Evolutionary conservation across 208 protist genomes (phyloP).

Genomic region (Naegleria lovaniensis): DNA sequence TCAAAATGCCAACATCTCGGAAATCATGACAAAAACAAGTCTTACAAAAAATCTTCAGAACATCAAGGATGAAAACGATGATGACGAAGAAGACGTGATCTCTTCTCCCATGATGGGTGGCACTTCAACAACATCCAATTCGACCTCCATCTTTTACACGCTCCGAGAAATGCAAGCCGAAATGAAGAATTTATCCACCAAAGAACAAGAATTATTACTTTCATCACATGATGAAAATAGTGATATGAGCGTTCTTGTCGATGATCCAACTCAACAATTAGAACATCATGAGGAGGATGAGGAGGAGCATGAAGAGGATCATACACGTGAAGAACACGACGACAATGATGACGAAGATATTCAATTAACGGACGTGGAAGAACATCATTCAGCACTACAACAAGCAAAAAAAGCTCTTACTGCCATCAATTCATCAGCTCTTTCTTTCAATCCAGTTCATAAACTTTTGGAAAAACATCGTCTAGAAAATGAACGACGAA

Average conservation of each 20-base stretch:
- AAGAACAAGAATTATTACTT: not conserved
- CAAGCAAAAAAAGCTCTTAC: not conserved
- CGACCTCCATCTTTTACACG: not conserved
- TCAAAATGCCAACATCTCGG: too few relatives aligned
- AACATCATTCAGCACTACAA: not conserved
- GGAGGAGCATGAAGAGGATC: not conserved
- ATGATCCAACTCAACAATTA: too few relatives aligned
- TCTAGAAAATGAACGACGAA: not conserved
- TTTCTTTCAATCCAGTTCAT: not conserved
- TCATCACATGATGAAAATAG: not conserved
- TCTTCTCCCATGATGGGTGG: too few relatives aligned
- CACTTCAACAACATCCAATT: not conserved
- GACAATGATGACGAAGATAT: not conserved
- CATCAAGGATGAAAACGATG: too few relatives aligned
- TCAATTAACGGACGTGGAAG: not conserved
- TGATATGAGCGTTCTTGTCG: not conserved
- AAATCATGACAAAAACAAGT: too few relatives aligned
- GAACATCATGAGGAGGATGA: too few relatives aligned
- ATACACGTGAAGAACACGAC: not conserved
- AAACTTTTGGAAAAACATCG: not conserved
- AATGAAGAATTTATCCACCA: not conserved
- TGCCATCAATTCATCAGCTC: not conserved
- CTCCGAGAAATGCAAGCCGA: not conserved
- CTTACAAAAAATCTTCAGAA: too few relatives aligned
- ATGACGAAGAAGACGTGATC: too few relatives aligned